Conservation (phyloP, 2,329 filamentous ascomycete species). For the Xylaria sp. region DNA sequence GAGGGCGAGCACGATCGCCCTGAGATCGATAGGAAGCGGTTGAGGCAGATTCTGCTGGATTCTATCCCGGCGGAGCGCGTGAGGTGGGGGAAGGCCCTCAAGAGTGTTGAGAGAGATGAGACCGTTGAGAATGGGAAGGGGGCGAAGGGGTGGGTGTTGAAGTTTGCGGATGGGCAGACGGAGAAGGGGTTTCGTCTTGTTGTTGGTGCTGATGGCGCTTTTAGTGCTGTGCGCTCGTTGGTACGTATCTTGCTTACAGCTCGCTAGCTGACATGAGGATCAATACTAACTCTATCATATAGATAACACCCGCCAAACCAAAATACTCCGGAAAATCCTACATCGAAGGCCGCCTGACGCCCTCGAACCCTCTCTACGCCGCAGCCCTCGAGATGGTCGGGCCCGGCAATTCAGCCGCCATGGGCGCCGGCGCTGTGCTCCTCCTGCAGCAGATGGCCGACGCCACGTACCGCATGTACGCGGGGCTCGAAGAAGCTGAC, state of each 20-base stretch:
- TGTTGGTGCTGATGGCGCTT: constrained; percentile 54
- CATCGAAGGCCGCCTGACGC: constrained; percentile 29
- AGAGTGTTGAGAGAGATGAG: constrained; percentile 42
- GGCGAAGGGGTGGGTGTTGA: constrained; percentile 11
- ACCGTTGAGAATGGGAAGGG: neutral
- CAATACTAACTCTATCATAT: neutral
- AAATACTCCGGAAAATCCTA: constrained; percentile 30
- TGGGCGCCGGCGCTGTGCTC: constrained; percentile 12
- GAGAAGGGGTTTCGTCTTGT: constrained; percentile 48
- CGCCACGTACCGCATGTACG: constrained; percentile 33
- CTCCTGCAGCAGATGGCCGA: constrained; percentile 31
- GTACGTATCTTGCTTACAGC: constrained; percentile 19
- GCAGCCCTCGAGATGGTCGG: constrained; percentile 23
- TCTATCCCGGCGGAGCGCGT: constrained; percentile 31
- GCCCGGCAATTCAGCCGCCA: constrained; percentile 7
- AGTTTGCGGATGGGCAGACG: constrained; percentile 28
- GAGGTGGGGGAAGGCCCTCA: constrained; percentile 35
- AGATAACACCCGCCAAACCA: constrained; percentile 35
- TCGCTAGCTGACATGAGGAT: neutral
- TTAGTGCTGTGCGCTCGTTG: constrained; percentile 49
- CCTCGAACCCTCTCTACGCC: constrained; percentile 29
- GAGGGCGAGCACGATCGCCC: constrained; percentile 22
- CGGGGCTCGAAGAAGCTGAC: constrained; percentile 24
- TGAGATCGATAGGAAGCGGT: constrained; percentile 41
- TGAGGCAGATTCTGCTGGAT: constrained; percentile 37